Evolutionary conservation across 2,329 filamentous ascomycete species (phyloP).

Genomic region (Dothidotthia symphoricarpi): DNA sequence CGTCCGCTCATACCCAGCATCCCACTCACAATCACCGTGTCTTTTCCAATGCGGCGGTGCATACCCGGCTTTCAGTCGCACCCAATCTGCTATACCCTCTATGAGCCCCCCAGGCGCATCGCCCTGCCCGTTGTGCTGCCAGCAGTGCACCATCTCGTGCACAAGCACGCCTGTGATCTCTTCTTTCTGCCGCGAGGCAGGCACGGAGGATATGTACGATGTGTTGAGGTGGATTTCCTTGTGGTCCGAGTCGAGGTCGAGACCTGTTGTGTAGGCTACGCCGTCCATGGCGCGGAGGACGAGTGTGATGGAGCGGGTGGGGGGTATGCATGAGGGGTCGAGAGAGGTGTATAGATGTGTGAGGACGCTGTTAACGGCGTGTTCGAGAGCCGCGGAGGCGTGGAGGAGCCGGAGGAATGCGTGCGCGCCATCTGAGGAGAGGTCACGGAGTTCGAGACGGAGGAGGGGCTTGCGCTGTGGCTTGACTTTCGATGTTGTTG

Average conservation of each 20-base stretch:
- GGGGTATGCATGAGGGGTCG: constrained; percentile 44
- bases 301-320: constrained; percentile 83
- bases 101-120: constrained; percentile 68
- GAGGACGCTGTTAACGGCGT: constrained; percentile 67
- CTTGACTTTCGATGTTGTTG: constrained; percentile 15
- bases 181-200: constrained; percentile 40
- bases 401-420: constrained; percentile 68
- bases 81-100: constrained; percentile 92
- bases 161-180: constrained; percentile 83
- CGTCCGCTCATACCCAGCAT: constrained; percentile 84
- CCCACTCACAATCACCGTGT: constrained; percentile 65
- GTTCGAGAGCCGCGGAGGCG: constrained; percentile 59
- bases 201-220: constrained; percentile 60
- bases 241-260: constrained; percentile 76
- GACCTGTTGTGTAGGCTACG: constrained; percentile 84
- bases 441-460: constrained; percentile 50
- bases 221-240: constrained; percentile 91
- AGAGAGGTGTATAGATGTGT: constrained; percentile 62
- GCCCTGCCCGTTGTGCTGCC: constrained; percentile 69
- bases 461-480: constrained; percentile 45
- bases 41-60: constrained; percentile 80
- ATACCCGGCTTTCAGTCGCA: constrained; percentile 70
- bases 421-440: constrained; percentile 57
- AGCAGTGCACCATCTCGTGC: constrained; percentile 94
- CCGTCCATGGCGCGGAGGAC: constrained; percentile 76